Evolutionary conservation across 2,329 filamentous ascomycete genomes (phyloP), one percentile per base, ranked within the genome.

Genomic region (Neospermospora avenae): DNA sequence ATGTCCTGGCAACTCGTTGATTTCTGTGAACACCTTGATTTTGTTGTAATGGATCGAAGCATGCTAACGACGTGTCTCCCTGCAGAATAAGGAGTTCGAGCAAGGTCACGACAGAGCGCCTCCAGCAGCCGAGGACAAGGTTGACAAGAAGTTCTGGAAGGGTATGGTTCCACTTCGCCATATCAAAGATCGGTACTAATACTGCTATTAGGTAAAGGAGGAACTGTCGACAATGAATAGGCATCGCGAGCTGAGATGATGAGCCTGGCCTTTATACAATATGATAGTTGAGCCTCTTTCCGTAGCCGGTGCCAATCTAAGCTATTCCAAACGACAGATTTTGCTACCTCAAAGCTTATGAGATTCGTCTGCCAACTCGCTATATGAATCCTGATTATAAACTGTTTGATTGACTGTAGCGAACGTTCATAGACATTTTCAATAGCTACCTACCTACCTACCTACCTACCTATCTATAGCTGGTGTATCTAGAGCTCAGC

Each of bases 61-160:
- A 24, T 6, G 48, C 48, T 51, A 20, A 51, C 7, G 18, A 13
- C 24, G 13, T 11, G 6, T 16, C 34, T n/a, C 10, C 16, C 16
- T 37, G n/a, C 14, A 51, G 48, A 87, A 87, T 61, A 64, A 63
- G 64, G 81, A 86, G 0, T 86, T 86, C 70, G 80, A 80, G 51
- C 69, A 77, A 66, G 79, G 78, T 63, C 79, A 85, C 66, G 83
- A 82, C 59, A 75, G 72, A 13, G 76, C 78, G 0, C 66, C 72
- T 5, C 46, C 65, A 3, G 78, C 79, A 0, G 73, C 68, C 1
- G 71, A 74, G 1, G 81, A 84, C 60, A 81, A 81, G 73, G 82
- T 85, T 2, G 74, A 83, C 60, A 80, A 81, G 70, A 79, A 77
- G 18, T 86, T 81, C 63, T 86, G 83, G 81, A 74, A 63, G 58